Conservation (phyloP, 768 basidiomycete species). For the Boletus edulis region DNA sequence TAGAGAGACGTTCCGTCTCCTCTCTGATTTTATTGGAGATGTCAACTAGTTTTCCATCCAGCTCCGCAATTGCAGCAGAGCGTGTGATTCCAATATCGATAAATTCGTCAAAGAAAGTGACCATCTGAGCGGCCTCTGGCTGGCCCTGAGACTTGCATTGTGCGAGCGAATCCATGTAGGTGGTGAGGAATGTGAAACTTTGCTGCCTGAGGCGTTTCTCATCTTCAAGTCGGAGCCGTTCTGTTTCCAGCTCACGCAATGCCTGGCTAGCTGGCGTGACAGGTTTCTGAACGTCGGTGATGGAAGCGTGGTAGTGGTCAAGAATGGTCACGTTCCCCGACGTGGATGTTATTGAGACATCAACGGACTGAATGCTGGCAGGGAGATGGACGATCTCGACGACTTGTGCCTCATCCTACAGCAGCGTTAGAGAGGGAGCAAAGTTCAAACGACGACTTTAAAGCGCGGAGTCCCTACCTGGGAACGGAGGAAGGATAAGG, state of each 20-base stretch:
- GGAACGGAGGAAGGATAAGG: conserved; percentile 12
- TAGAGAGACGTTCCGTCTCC: conserved; percentile 9
- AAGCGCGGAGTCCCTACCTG: not conserved
- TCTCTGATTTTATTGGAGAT: conserved; percentile 8
- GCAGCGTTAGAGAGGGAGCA: not conserved
- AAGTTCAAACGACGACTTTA: too few relatives aligned
- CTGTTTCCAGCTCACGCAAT: conserved; percentile 6
- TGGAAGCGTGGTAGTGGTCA: conserved; percentile 8
- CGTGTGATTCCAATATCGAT: conserved; percentile 18
- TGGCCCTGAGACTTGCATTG: conserved; percentile 13
- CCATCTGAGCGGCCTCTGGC: conserved; percentile 16
- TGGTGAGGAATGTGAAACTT: conserved; percentile 23
- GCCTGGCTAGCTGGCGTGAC: not conserved
- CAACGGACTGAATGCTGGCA: not conserved
- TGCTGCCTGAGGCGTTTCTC: conserved; percentile 20
- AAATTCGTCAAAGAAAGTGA: conserved; percentile 22
- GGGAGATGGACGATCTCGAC: conserved; percentile 19
- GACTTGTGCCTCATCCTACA: conserved; percentile 13
- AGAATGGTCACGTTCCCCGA: conserved; percentile 11
- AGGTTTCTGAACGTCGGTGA: not conserved
- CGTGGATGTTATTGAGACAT: conserved; percentile 11
- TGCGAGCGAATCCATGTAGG: conserved; percentile 27
- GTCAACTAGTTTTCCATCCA: conserved; percentile 14
- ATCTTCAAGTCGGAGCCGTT: conserved; percentile 14
- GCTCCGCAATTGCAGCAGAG: conserved; percentile 13